Percentiles rank a stretch among this genome's conserved stretches.
These are phyloP conservation scores for Diaporthe eres DNA, from an alignment of 2,329 filamentous ascomycete genomes.

Conservation along the genomic window DNA sequence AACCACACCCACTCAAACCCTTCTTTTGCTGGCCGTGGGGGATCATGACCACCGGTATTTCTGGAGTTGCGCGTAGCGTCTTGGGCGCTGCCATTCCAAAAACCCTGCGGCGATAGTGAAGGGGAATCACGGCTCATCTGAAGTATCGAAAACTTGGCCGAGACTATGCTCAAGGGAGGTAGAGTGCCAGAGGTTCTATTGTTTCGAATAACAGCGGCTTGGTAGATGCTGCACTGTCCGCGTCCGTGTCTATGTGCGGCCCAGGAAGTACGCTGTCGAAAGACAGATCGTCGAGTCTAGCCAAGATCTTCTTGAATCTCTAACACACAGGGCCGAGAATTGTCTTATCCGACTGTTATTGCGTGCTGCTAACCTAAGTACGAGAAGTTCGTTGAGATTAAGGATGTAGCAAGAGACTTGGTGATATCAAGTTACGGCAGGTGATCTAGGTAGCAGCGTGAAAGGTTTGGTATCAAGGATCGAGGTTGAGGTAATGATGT, in stretches of 20 bases:
- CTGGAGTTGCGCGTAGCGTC: constrained; percentile 13
- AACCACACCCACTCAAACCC: constrained; percentile 76
- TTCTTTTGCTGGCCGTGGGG: constrained; percentile 67
- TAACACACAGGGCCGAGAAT: background rate
- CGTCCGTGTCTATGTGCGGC: too few species aligned
- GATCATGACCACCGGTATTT: constrained; percentile 56
- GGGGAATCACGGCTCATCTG: constrained; percentile 41
- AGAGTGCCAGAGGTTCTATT: background rate
- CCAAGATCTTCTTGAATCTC: background rate
- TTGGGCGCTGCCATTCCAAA: constrained; percentile 18
- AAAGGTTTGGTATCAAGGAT: background rate
- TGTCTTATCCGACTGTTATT: too few species aligned
- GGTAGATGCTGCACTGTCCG: background rate
- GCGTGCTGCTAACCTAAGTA: background rate
- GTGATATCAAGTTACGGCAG: background rate
- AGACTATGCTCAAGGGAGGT: background rate
- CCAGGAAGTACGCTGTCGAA: too few species aligned
- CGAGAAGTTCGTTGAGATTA: background rate
- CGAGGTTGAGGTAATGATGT: constrained; percentile 3
- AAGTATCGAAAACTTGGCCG: too few species aligned
- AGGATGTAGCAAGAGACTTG: background rate
- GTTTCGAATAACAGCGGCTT: background rate
- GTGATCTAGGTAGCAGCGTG: constrained; percentile 12
- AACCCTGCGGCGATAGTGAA: constrained; percentile 33
- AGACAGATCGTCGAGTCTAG: background rate